Base-by-base conservation (phyloP, 805 yeast genomes). In the Saturnispora dispora region DNA sequence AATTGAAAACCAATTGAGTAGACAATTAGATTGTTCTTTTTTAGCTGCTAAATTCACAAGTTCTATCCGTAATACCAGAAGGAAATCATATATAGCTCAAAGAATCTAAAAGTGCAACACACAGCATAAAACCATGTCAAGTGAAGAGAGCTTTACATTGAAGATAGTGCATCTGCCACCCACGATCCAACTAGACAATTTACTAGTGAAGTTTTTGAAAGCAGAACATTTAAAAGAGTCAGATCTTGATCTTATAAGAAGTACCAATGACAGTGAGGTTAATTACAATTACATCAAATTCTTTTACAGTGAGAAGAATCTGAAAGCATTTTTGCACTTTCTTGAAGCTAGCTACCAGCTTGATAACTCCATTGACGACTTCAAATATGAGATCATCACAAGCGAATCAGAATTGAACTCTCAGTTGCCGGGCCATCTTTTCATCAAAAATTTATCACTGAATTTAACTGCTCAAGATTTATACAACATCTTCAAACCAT, bases 351-450 rank as follows among this genome's bases (percentile, higher is more conserved):
- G 40, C 3, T 10, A 27, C 15, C 5, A 22, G 9, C 5, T 27
- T 11, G 39, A 47, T 11, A 23, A 11, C n/a, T 35, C 35, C 44
- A 46, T 47, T 20, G 28, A 45, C 11, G 53, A 51, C n/a, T 15
- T 57, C 13, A 44, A 49, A 33, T 57, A 55, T 42, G 58, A 59
- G 40, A 40, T 55, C 5, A 55, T 61, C 10, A 41, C 47, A n/a
- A 50, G 39, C 20, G 60, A 62, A 32, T 25, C 47, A n/a, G 57
- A 57, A 13, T 50, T 58, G 23, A 52, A 54, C 23, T 18, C 25
- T 32, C 61, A 60, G 50, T 52, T 64, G 30, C 86, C 86, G 1
- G 85, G 85, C 1, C 75, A 76, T 55, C 58, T 81, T 15, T 81
- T 77, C 61, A 73, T 80, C 27, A 73, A 79, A 52, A 79, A 80